Percentiles rank a stretch among this genome's conserved stretches.
These are phyloP conservation scores for Clavulina sp. DNA, from an alignment of 768 basidiomycete genomes.

Conservation along the genomic window DNA sequence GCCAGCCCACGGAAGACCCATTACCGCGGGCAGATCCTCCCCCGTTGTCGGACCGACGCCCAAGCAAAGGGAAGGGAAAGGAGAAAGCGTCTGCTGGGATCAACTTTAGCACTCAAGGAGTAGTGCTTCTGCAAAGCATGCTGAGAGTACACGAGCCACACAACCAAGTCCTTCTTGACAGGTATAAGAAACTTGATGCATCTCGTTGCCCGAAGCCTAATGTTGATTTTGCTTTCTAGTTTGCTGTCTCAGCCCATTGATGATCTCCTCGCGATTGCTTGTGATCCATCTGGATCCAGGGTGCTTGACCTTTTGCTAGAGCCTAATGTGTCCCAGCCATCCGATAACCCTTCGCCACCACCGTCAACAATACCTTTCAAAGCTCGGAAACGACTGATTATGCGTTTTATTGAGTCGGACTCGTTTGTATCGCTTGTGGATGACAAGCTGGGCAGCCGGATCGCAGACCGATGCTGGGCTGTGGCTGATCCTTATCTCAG, in stretches of 20 bases:
- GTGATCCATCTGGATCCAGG: slow-evolving; percentile 52
- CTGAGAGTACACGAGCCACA: slow-evolving; percentile 49
- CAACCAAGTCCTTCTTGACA: slow-evolving; percentile 49
- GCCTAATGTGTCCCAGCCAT: too few species aligned
- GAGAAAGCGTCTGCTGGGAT: slow-evolving; percentile 27
- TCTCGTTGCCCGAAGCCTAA: background rate
- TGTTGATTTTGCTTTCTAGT: slow-evolving; percentile 23
- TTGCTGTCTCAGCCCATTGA: slow-evolving; percentile 38
- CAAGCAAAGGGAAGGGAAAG: slow-evolving; percentile 15
- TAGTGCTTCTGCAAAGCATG: slow-evolving; percentile 68
- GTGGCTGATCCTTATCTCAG: slow-evolving; percentile 85
- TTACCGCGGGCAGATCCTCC: background rate
- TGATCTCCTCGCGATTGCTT: slow-evolving; percentile 40
- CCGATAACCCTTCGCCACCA: too few species aligned
- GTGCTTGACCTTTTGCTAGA: slow-evolving; percentile 61
- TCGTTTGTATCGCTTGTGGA: slow-evolving; percentile 68
- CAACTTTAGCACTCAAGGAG: slow-evolving; percentile 55
- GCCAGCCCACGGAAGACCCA: too few species aligned
- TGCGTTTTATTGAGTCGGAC: slow-evolving; percentile 58
- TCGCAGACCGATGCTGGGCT: slow-evolving; percentile 83
- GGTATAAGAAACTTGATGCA: slow-evolving; percentile 25
- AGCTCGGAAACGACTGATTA: slow-evolving; percentile 50
- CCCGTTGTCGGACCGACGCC: background rate
- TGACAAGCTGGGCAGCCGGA: slow-evolving; percentile 77
- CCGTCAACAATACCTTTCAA: slow-evolving; percentile 42